Base-by-base conservation (phyloP, 2,329 filamentous ascomycete species). In the Cyphellophora europaea region DNA sequence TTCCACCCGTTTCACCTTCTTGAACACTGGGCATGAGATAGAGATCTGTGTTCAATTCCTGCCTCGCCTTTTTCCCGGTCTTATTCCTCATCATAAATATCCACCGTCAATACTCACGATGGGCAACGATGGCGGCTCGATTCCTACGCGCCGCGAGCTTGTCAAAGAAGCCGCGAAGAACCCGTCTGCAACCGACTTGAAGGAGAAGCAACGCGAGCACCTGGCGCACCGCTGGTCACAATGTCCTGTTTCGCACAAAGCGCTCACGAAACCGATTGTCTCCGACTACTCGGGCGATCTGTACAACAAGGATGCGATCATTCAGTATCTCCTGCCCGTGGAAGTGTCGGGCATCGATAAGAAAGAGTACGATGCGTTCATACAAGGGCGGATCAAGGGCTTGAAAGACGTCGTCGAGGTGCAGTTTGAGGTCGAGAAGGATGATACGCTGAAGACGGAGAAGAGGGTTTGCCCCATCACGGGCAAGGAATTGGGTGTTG, bases 91-190 rank as follows among this genome's bases (percentile, higher is more conserved):
- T n/a, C n/a, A n/a, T n/a, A n/a, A n/a, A n/a, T n/a, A n/a, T n/a
- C n/a, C n/a, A n/a, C n/a, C n/a, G n/a, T n/a, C n/a, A n/a, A n/a
- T n/a, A n/a, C 21, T n/a, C 21, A n/a, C 21, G n/a, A 49, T 98
- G 91, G 91, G 91, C 57, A 98, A 98, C 65, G 91, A 98, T 58
- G 91, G 91, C 49, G 91, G 91, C 45, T 77, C 85, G 49, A 98
- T 98, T 49, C 91, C 91, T 4, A 96, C 82, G 44, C 84, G 93
- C 19, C 82, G 87, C 53, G 93, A 98, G 61, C 83, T 98, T 30
- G 91, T 98, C 58, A 93, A 93, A 62, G 82, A 89, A 59, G 86
- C 88, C 17, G 86, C 88, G 27, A 82, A 85, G 50, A 73, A 78
- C 33, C 83, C 82, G 14, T 93, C 83, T 19, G 73, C 85, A 17